A percentile compares a stretch with the other conserved stretches of the same genome.
Conservation (phyloP, 371 early-diverging fungal species). For the Haplosporangium sp. region DNA sequence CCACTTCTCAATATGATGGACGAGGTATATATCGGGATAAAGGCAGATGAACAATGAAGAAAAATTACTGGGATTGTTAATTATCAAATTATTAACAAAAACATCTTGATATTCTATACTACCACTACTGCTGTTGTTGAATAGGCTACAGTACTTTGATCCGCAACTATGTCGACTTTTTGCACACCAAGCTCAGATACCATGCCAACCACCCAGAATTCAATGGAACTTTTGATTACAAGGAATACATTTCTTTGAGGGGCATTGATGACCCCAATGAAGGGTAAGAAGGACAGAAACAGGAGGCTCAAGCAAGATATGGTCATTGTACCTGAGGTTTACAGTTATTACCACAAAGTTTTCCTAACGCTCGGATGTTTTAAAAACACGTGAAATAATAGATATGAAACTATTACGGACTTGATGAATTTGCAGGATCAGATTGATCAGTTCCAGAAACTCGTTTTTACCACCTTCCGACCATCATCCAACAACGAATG, state of each 20-base stretch:
- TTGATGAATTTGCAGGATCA: conserved; percentile 91
- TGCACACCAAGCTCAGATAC: conserved; percentile 91
- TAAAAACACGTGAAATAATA: conserved; percentile 35
- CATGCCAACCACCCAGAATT: conserved; percentile 94
- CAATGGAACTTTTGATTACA: conserved; percentile 95
- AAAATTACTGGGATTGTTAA: too few species aligned
- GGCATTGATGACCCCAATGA: conserved; percentile 97
- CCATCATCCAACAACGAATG: conserved; percentile 92
- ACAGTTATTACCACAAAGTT: too few species aligned
- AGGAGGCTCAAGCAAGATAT: neutral
- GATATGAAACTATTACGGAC: conserved; percentile 94
- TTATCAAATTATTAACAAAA: too few species aligned
- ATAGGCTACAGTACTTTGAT: conserved; percentile 91
- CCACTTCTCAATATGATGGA: conserved; percentile 70
- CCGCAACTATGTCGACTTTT: conserved; percentile 89
- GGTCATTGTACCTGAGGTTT: too few species aligned
- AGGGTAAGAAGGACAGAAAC: conserved; percentile 70
- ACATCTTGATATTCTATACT: too few species aligned
- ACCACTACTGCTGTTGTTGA: neutral
- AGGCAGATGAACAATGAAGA: neutral
- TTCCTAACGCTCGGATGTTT: neutral
- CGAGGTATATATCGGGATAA: conserved; percentile 38
- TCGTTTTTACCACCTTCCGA: conserved; percentile 88
- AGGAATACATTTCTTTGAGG: conserved; percentile 94
- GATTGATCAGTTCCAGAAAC: conserved; percentile 91